phyloP scores from a whole-genome alignment of 345 rosid genomes.

The Eucalyptus brandiana region DNA sequence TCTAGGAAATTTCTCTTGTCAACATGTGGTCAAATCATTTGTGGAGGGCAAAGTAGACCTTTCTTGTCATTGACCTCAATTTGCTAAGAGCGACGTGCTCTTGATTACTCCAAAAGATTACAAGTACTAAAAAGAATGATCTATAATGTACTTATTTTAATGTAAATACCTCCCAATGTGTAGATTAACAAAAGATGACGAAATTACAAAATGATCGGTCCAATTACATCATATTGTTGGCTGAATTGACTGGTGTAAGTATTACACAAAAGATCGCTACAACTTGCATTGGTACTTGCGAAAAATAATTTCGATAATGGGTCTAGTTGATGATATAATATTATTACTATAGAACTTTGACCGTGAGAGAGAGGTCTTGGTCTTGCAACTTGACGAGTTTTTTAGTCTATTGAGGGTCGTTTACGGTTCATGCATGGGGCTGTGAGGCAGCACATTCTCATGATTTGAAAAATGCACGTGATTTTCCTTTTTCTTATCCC shows the following conservation, averaged over 20 bases:
- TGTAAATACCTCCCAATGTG: not conserved
- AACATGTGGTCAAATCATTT: not conserved
- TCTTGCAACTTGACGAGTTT: not conserved
- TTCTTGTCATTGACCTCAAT: not conserved
- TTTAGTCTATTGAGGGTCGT: not conserved
- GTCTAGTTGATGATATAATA: not conserved
- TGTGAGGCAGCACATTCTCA: not conserved
- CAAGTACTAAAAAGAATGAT: not conserved
- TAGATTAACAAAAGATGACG: not conserved
- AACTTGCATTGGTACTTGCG: no score
- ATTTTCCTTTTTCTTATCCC: not conserved
- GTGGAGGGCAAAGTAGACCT: not conserved
- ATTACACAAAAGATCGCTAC: not conserved
- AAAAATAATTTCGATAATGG: not conserved
- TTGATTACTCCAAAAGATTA: not conserved
- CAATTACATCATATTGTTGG: not conserved
- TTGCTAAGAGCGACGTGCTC: not conserved
- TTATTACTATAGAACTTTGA: not conserved
- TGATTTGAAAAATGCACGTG: not conserved
- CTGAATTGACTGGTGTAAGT: not conserved
- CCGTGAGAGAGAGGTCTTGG: not conserved
- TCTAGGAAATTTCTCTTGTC: not conserved
- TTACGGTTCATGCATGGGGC: not conserved
- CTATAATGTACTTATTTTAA: not conserved
- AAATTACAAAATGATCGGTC: not conserved